These are phyloP conservation scores for Botrytis sinoallii DNA, from an alignment of 2,329 filamentous ascomycete genomes.

Conservation along the genomic window DNA sequence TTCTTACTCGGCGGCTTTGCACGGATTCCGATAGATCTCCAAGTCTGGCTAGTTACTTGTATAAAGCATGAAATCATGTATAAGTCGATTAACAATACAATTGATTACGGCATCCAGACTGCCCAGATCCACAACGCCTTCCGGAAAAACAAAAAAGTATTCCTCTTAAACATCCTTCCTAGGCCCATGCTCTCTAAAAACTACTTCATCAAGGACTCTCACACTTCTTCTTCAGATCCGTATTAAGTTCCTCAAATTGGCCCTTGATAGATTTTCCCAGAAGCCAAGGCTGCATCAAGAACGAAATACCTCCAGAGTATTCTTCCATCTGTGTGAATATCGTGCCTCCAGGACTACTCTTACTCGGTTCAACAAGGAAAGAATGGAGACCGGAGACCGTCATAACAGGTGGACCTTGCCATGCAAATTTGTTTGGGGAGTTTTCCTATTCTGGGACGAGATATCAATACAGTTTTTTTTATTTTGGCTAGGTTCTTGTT, in stretches of 20 bases:
- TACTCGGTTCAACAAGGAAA: neutral
- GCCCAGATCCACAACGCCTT: neutral
- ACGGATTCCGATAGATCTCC: too few species aligned
- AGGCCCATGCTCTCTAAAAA: neutral
- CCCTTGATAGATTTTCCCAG: neutral
- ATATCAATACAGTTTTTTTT: neutral
- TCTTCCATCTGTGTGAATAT: neutral
- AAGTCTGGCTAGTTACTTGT: too few species aligned
- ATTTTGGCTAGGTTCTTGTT: neutral
- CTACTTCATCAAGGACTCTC: neutral
- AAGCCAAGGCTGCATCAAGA: slow-evolving; percentile 1
- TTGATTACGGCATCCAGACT: neutral
- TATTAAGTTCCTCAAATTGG: neutral
- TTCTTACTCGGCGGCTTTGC: too few species aligned
- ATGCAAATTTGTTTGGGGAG: neutral
- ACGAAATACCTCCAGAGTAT: neutral
- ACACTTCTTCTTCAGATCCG: neutral
- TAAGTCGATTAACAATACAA: neutral
- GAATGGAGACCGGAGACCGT: neutral
- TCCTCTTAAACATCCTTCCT: neutral
- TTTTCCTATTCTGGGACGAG: neutral
- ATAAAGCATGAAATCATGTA: too few species aligned
- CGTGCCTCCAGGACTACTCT: neutral
- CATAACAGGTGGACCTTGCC: slow-evolving; percentile 3
- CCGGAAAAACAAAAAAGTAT: neutral